A percentile compares a stretch with the other conserved stretches of the same genome.
phyloP scores from a whole-genome alignment of 768 basidiomycete genomes.

The Hydnomerulius pinastri region DNA sequence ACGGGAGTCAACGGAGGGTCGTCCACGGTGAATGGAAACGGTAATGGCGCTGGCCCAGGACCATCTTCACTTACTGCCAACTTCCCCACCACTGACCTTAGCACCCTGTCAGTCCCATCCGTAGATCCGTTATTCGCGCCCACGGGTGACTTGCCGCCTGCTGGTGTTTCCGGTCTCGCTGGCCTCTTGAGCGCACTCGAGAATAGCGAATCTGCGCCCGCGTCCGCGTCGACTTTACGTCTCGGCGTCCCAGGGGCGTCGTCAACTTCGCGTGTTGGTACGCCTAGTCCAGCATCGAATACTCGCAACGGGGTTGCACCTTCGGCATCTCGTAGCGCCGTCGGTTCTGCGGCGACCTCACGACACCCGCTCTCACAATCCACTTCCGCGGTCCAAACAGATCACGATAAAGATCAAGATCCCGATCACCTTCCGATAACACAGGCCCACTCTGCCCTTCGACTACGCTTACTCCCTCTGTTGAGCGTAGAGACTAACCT shows the following conservation, averaged over 20 bases:
- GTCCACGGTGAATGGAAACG: not conserved
- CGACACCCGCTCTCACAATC: not conserved
- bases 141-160: no score
- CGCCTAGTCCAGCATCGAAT: not conserved
- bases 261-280: not conserved
- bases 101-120: not conserved
- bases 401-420: not conserved
- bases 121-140: no score
- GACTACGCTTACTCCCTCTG: conserved; percentile 50
- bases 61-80: not conserved
- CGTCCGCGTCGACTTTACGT: not conserved
- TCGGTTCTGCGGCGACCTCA: not conserved
- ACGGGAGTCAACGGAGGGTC: not conserved
- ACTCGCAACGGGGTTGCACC: not conserved
- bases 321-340: not conserved
- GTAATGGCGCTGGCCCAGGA: not conserved
- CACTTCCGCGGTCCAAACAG: not conserved
- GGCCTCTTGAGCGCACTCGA: not conserved
- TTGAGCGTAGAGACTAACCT: conserved; percentile 56
- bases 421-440: conserved; percentile 21
- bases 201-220: not conserved
- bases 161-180: no score
- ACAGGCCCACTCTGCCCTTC: conserved; percentile 22
- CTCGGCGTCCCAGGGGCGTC: not conserved
- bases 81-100: not conserved